Percentiles rank a stretch among this genome's conserved stretches.
Evolutionary conservation across 2,329 filamentous ascomycete genomes (phyloP).

Genomic region (Sporothrix humicola): DNA sequence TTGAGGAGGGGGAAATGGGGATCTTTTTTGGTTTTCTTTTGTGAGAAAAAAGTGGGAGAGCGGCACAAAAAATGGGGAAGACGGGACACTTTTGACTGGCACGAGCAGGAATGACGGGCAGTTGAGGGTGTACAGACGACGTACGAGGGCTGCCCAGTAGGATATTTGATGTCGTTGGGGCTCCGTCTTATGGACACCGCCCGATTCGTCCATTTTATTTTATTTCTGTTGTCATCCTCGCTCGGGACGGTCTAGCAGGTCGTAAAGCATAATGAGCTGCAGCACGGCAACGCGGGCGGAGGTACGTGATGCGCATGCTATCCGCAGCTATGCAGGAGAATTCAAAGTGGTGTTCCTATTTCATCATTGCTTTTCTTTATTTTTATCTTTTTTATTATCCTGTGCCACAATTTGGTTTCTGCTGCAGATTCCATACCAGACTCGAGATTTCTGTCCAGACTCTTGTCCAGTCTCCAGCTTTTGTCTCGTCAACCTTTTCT

Average conservation of each 20-base stretch:
- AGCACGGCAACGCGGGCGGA: conserved; percentile 4
- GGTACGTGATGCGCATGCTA: neutral
- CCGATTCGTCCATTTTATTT: conserved; percentile 25
- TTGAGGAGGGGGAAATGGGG: neutral
- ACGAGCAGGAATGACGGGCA: conserved; percentile 4
- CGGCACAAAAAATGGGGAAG: neutral
- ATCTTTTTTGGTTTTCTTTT: neutral
- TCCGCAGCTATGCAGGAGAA: neutral
- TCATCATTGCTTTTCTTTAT: neutral
- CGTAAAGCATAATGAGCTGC: conserved; percentile 7
- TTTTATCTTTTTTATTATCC: neutral
- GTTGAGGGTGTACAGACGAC: neutral
- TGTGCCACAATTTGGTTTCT: neutral
- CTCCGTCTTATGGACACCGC: conserved; percentile 1
- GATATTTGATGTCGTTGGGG: neutral
- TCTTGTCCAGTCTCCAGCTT: neutral
- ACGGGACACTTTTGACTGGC: neutral
- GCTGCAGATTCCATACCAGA: conserved; percentile 5
- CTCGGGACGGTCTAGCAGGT: neutral
- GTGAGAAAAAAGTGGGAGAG: neutral
- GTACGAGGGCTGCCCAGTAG: neutral
- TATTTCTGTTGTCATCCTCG: too few relatives aligned
- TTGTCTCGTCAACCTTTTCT: neutral
- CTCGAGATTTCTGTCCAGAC: conserved; percentile 5
- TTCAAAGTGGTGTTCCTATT: neutral